These are phyloP conservation scores for Aureobasidium leucospermi DNA, from an alignment of 2,329 filamentous ascomycete genomes.

Conservation along the genomic window DNA sequence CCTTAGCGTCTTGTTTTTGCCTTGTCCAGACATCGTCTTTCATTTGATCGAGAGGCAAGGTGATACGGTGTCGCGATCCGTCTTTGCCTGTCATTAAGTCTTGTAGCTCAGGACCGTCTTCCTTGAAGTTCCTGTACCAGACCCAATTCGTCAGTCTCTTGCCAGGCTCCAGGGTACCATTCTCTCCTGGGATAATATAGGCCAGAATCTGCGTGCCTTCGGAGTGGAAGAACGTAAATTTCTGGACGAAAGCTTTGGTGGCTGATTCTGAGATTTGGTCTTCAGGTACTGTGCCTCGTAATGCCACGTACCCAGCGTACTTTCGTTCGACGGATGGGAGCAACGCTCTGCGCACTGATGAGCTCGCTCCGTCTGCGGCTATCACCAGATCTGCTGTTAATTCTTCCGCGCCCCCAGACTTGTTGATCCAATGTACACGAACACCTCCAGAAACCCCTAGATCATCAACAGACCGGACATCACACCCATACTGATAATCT, in stretches of 20 bases:
- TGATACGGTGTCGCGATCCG: slow-evolving; percentile 34
- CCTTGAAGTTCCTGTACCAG: slow-evolving; percentile 39
- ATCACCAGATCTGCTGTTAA: slow-evolving; percentile 32
- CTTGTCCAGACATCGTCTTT: slow-evolving; percentile 32
- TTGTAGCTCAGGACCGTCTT: slow-evolving; percentile 32
- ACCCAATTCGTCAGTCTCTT: slow-evolving; percentile 42
- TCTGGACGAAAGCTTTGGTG: slow-evolving; percentile 28
- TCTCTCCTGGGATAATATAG: slow-evolving; percentile 40
- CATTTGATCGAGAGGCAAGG: slow-evolving; percentile 37
- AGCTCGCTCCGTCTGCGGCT: slow-evolving; percentile 36
- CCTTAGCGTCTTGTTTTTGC: slow-evolving; percentile 27
- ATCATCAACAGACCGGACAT: slow-evolving; percentile 22
- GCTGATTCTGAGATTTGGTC: slow-evolving; percentile 29
- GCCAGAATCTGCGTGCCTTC: slow-evolving; percentile 32
- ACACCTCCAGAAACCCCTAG: slow-evolving; percentile 16
- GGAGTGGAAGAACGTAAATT: slow-evolving; percentile 35
- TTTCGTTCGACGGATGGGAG: slow-evolving; percentile 22
- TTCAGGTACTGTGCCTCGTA: slow-evolving; percentile 26
- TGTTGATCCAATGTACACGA: slow-evolving; percentile 22
- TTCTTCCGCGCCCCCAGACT: slow-evolving; percentile 19
- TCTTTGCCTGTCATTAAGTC: slow-evolving; percentile 40
- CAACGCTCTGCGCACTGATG: slow-evolving; percentile 23
- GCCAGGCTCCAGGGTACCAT: slow-evolving; percentile 33
- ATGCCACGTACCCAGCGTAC: slow-evolving; percentile 28
- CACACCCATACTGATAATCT: slow-evolving; percentile 25